Evolutionary conservation across 495 filamentous ascomycete genomes (phyloP), one percentile per base, ranked within the genome.

Genomic region (Xylaria venustula): DNA sequence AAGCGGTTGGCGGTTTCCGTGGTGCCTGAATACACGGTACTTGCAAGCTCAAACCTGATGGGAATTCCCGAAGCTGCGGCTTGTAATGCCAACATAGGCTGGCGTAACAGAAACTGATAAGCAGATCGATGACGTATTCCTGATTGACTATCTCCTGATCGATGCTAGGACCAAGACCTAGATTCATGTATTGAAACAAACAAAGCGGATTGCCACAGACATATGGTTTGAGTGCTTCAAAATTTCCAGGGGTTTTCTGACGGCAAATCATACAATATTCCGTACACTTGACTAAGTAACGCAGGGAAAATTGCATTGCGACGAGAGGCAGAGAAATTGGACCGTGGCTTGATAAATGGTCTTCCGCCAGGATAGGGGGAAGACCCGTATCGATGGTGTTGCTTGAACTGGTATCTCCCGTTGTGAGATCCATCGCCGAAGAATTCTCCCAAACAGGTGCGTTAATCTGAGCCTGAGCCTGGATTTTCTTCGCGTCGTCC

Each of bases 251-350:
- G 30, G 90, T 79, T 66, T 83, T 89, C 65, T 83, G 83, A 70
- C 96, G 90, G 65, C 93, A 98, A 14, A 92, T 85, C 40, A 95
- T 80, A 69, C 93, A 98, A 69, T 92, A 96, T 40, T 94, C 87
- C 5, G 90, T 91, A 64, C 91, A 96, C 48, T 83, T 87, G 22
- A 92, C 83, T 60, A 97, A 86, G 64, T 93, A 89, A 2, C 86
- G 88, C 20, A 97, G 73, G 0, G 86, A 79, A 63, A 91, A 96
- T 65, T 97, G 89, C 85, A 90, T 89, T 3, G 86, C 88, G 11
- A 90, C 61, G 23, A 95, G 81, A 2, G 89, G 90, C 34, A 96
- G 78, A 7, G 68, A 71, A 2, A 46, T 30, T 34, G 86, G 89
- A 20, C 42, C 62, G 0, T 41, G 23, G 22, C 23, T 48, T 17